A percentile compares a stretch with the other conserved stretches of the same genome.
phyloP scores from a whole-genome alignment of 108 stramenopile species.

The Ochromonas danica region DNA sequence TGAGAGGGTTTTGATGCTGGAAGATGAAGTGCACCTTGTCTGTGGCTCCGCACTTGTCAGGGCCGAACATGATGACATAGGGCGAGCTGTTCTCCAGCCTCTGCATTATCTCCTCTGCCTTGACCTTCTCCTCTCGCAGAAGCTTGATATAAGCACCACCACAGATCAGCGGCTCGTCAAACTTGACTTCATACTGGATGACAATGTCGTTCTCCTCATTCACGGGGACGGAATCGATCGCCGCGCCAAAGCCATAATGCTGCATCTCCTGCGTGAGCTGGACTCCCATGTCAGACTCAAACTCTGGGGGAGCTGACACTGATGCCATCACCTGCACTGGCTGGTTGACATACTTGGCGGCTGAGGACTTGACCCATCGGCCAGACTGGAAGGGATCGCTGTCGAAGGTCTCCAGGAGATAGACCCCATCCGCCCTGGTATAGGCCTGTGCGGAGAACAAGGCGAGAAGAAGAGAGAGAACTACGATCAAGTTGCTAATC shows the following conservation, averaged over 20 bases:
- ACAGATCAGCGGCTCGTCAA: slow-evolving; percentile 51
- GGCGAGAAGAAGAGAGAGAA: too few relatives aligned
- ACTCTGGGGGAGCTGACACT: background rate
- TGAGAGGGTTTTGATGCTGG: slow-evolving; percentile 27
- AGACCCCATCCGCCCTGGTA: background rate
- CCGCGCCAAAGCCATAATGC: slow-evolving; percentile 22
- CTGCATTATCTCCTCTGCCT: background rate
- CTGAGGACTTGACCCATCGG: background rate
- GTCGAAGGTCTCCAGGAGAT: slow-evolving; percentile 26
- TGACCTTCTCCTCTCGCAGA: background rate
- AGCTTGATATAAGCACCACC: slow-evolving; percentile 61
- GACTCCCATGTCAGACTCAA: background rate
- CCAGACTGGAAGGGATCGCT: slow-evolving; percentile 19
- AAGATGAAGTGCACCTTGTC: slow-evolving; percentile 51
- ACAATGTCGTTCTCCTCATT: slow-evolving; percentile 44
- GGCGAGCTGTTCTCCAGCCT: background rate
- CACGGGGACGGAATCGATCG: background rate
- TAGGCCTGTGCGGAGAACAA: too few relatives aligned
- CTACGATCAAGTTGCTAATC: too few relatives aligned
- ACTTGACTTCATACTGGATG: slow-evolving; percentile 61
- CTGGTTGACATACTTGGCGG: slow-evolving; percentile 10
- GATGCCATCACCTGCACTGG: background rate
- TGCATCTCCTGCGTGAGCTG: slow-evolving; percentile 11
- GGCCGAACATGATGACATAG: slow-evolving; percentile 34
- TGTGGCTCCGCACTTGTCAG: slow-evolving; percentile 6